Percentiles rank a stretch among this genome's conserved stretches.
phyloP scores from a whole-genome alignment of 2,329 filamentous ascomycete species.

The Ciborinia camelliae region DNA sequence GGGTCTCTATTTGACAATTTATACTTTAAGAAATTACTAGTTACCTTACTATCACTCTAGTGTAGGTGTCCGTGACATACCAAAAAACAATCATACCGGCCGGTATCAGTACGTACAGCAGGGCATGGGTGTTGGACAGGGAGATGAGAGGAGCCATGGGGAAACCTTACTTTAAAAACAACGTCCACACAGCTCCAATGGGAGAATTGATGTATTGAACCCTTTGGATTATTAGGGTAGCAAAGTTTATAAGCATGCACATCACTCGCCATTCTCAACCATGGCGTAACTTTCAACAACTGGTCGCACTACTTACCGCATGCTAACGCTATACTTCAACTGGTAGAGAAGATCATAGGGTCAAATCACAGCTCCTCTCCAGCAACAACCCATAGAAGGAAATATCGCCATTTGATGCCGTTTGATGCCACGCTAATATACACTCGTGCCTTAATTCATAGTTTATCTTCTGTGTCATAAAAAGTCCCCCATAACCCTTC shows the following conservation, averaged over 20 bases:
- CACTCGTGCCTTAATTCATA: slow-evolving; percentile 27
- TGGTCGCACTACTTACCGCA: background rate
- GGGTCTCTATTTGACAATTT: too few relatives aligned
- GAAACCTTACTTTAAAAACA: background rate
- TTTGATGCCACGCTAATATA: slow-evolving; percentile 35
- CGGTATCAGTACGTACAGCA: too few relatives aligned
- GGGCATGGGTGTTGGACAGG: background rate
- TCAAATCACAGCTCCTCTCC: background rate
- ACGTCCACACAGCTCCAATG: background rate
- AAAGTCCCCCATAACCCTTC: slow-evolving; percentile 6
- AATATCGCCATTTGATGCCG: slow-evolving; percentile 22
- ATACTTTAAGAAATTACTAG: too few relatives aligned
- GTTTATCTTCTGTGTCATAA: slow-evolving; percentile 16
- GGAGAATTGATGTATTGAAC: background rate
- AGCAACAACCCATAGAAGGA: background rate
- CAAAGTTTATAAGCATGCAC: background rate
- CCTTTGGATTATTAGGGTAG: background rate
- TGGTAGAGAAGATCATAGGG: background rate
- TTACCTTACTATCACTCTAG: too few relatives aligned
- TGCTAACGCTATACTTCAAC: background rate
- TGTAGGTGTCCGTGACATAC: background rate
- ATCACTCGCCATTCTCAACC: background rate
- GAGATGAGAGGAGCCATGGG: background rate
- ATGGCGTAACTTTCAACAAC: background rate
- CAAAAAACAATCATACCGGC: background rate